Base-by-base conservation (phyloP, 2,329 filamentous ascomycete genomes). In the Septoria linicola region DNA sequence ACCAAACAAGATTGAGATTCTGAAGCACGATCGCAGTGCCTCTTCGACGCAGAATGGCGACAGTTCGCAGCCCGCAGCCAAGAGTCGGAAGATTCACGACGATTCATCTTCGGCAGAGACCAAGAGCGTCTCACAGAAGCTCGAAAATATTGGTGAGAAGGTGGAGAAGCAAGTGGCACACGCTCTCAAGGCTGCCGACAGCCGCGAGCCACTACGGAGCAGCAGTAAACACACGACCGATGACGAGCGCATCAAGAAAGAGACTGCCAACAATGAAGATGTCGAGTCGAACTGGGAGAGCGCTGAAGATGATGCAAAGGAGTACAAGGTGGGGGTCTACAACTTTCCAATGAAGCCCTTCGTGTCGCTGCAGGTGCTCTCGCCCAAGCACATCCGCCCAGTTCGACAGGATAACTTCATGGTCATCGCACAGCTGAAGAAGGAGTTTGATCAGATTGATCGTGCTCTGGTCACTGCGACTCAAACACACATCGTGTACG, bases 271-370 rank as follows among this genome's bases (percentile, higher is more conserved):
- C 43, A 70, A 77, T 40, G 87, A 83, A n/a, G 90, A 95, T 59
- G 57, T 66, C 3, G 64, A 65, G 41, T 66, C 65, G 6, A 91
- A 85, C 71, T 95, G 90, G 90, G 90, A 96, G 75, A 95, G 85
- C 58, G 88, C 87, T 3, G 89, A 91, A 63, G 81, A 81, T 49
- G 83, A 85, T 57, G 85, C 87, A 40, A 87, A 89, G 60, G 83
- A 84, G 52, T 79, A 36, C 19, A 83, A 96, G 32, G 67, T 71
- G n/a, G 61, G 63, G 67, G 91, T 97, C 40, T 93, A 88, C 75
- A 95, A 95, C 70, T 96, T 99, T 70, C 93, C 93, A 13, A 89
- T 99, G 85, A 89, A 87, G 70, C 93, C 93, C 3, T 99, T 95
- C 79, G 91, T 95, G 59, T 87, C 91, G 16, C 93, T 99, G 66